A percentile compares a stretch with the other conserved stretches of the same genome.
Conservation (phyloP, 106 monocot species). For the Cymbidium sinense region DNA sequence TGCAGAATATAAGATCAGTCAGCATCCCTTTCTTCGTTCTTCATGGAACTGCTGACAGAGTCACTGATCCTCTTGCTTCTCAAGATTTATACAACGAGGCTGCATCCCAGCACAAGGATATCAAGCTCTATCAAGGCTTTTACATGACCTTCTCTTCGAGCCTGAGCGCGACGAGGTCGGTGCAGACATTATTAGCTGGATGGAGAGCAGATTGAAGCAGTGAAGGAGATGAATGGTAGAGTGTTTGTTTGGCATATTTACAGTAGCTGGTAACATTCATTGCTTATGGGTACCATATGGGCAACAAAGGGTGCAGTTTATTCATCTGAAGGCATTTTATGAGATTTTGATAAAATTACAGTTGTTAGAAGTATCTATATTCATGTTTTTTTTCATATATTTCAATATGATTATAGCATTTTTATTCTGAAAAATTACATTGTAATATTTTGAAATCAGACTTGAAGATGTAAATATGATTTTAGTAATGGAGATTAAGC, state of each 20-base stretch:
- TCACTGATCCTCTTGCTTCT: conserved; percentile 88
- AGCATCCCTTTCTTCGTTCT: conserved; percentile 83
- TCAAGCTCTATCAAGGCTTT: conserved; percentile 85
- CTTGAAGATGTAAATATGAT: conserved; percentile 1
- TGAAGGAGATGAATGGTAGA: background rate
- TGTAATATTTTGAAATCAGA: background rate
- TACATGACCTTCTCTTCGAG: conserved; percentile 93
- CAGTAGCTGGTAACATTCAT: too few species aligned
- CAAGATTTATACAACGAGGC: conserved; percentile 67
- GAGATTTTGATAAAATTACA: background rate
- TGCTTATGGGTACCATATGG: background rate
- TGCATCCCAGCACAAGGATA: conserved; percentile 54
- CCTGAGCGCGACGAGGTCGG: conserved; percentile 68
- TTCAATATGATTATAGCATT: background rate
- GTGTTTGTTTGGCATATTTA: too few species aligned
- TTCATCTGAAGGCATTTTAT: background rate
- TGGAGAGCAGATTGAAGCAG: conserved; percentile 29
- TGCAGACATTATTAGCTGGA: conserved; percentile 79
- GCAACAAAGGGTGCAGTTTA: background rate
- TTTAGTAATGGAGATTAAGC: too few species aligned
- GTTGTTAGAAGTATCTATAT: background rate
- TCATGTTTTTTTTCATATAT: background rate
- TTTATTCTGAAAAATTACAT: background rate
- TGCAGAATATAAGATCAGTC: conserved; percentile 63
- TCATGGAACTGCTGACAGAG: conserved; percentile 80